phyloP scores from a whole-genome alignment of 106 monocot genomes.

The Acorus gramineus region DNA sequence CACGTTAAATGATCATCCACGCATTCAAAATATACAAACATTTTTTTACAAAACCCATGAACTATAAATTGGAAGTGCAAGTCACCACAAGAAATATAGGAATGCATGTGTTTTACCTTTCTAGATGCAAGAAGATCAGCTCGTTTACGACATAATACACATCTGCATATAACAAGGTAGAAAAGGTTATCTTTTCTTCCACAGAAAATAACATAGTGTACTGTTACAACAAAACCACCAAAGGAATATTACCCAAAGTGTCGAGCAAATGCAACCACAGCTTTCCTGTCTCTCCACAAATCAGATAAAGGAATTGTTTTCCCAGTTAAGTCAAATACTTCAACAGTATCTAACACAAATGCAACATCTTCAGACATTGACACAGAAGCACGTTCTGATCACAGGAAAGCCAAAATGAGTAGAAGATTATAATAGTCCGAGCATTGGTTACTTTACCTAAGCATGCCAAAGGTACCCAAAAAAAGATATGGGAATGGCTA shows the following conservation, averaged over 20 bases:
- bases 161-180: constrained; percentile 28
- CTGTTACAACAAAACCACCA: not conserved
- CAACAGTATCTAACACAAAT: constrained; percentile 9
- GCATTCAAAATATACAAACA: too few relatives aligned
- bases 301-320: constrained; percentile 45
- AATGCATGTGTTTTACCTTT: constrained; percentile 30
- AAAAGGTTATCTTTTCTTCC: not conserved
- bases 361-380: too few relatives aligned
- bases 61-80: too few relatives aligned
- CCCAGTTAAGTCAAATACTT: constrained; percentile 63
- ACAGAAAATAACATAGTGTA: not conserved
- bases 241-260: constrained; percentile 67
- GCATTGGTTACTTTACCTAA: too few relatives aligned
- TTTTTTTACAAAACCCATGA: too few relatives aligned
- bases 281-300: constrained; percentile 77
- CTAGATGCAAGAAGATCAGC: constrained; percentile 86
- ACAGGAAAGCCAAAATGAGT: too few relatives aligned
- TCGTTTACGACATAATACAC: constrained; percentile 78
- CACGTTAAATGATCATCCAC: too few relatives aligned
- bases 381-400: too few relatives aligned
- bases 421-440: too few relatives aligned
- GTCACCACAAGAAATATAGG: too few relatives aligned
- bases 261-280: constrained; percentile 81
- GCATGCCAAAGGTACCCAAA: too few relatives aligned
- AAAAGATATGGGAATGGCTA: too few relatives aligned